phyloP scores from a whole-genome alignment of 768 basidiomycete genomes.

The Daedaleopsis nitida region DNA sequence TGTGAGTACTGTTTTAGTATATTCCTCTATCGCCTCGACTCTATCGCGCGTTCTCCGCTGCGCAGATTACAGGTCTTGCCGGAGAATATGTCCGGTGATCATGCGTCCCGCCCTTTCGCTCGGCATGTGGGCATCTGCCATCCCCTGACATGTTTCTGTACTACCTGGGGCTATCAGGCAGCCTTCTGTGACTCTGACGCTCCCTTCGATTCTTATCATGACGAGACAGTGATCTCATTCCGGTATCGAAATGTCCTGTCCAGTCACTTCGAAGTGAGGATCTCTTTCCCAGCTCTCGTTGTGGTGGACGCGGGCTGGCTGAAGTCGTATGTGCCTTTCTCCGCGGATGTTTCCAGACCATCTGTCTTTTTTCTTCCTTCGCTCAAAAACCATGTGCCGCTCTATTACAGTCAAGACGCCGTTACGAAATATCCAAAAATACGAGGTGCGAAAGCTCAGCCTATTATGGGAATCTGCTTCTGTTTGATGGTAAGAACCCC shows the following conservation, averaged over 20 bases:
- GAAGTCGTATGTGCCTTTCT: not conserved
- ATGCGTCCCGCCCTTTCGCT: not conserved
- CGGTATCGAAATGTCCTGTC: no score
- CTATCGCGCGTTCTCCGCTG: not conserved
- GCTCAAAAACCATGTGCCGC: not conserved
- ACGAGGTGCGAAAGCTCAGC: conserved; percentile 8
- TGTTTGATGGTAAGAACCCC: conserved; percentile 13
- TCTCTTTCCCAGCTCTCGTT: no score
- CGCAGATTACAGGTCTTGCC: not conserved
- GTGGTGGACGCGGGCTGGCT: no score
- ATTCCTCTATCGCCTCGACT: not conserved
- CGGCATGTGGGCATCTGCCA: not conserved
- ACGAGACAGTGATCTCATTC: not conserved
- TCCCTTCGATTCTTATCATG: not conserved
- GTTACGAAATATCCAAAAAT: conserved; percentile 5
- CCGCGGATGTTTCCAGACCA: not conserved
- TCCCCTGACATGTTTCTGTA: not conserved
- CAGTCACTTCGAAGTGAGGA: no score
- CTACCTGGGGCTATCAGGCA: not conserved
- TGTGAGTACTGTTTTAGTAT: no score
- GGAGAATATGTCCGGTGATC: not conserved
- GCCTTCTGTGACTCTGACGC: not conserved
- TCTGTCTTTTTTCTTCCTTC: not conserved
- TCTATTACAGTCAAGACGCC: not conserved
- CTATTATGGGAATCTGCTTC: conserved; percentile 4